These are phyloP conservation scores for Hibiscus tridactylites DNA, from an alignment of 345 rosid genomes.

Conservation along the genomic window DNA sequence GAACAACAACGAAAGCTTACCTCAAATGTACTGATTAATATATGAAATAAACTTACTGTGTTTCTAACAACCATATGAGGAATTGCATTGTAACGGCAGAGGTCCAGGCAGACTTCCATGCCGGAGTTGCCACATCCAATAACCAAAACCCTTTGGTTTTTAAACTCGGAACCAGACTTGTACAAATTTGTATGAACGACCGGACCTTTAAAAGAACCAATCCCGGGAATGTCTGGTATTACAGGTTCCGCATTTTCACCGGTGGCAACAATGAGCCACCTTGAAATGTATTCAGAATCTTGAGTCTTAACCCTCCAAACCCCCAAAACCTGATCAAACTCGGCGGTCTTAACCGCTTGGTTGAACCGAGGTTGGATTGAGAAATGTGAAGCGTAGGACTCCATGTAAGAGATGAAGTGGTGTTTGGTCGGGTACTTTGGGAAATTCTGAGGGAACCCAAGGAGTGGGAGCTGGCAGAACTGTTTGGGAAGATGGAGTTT, in stretches of 20 bases:
- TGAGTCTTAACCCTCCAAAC: conserved; percentile 61
- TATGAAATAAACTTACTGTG: conserved; percentile 30
- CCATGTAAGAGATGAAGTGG: conserved; percentile 68
- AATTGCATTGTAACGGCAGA: conserved; percentile 47
- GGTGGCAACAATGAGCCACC: conserved; percentile 74
- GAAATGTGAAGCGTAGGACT: conserved; percentile 64
- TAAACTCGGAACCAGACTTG: conserved; percentile 50
- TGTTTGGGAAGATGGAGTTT: conserved; percentile 85
- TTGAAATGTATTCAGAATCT: conserved; percentile 43
- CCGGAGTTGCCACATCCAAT: conserved; percentile 89
- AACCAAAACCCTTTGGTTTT: conserved; percentile 52
- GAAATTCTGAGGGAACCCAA: conserved; percentile 54
- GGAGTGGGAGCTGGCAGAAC: conserved; percentile 71
- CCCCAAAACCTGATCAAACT: conserved; percentile 39
- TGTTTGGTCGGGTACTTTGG: conserved; percentile 74
- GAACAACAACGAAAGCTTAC: background rate
- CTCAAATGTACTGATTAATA: too few species aligned
- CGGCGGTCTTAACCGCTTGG: conserved; percentile 48
- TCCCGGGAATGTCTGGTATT: conserved; percentile 51
- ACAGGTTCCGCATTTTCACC: conserved; percentile 86
- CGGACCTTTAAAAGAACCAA: conserved; percentile 36
- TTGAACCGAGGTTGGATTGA: conserved; percentile 52
- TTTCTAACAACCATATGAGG: conserved; percentile 68
- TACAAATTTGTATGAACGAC: conserved; percentile 57
- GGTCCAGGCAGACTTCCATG: conserved; percentile 85